Evolutionary conservation across 805 yeast species (phyloP).

Genomic region (Hanseniaspora valbyensis): DNA sequence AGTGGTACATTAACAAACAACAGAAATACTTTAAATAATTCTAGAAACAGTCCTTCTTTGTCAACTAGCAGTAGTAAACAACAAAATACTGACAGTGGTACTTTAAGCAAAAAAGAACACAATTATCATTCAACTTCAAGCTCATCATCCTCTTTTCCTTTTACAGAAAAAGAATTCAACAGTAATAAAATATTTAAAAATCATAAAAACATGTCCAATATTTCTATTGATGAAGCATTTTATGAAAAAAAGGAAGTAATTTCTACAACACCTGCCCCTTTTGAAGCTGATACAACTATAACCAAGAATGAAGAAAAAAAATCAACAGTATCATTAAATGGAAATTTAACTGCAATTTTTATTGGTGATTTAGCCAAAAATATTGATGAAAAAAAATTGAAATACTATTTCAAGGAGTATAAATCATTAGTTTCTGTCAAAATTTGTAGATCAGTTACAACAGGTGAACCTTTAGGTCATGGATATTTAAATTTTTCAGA

Average conservation of each 20-base stretch:
- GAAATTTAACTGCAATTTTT: conserved; percentile 34
- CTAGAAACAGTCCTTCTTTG: not conserved
- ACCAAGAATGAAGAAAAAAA: not conserved
- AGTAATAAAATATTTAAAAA: not conserved
- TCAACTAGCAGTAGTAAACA: too few species aligned
- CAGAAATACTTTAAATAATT: not conserved
- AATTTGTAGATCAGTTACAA: conserved; percentile 44
- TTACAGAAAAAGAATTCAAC: conserved; percentile 10
- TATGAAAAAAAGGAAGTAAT: not conserved
- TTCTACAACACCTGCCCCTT: not conserved
- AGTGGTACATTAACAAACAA: too few species aligned
- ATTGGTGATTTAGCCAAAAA: conserved; percentile 50
- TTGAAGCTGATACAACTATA: not conserved
- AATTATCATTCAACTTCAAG: not conserved
- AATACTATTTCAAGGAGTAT: conserved; percentile 33
- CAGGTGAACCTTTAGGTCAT: conserved; percentile 54
- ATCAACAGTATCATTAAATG: conserved; percentile 15
- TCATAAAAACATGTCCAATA: not conserved
- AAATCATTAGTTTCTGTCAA: conserved; percentile 47
- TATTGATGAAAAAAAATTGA: conserved; percentile 41
- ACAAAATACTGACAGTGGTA: not conserved
- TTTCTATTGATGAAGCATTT: not conserved
- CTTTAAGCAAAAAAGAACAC: not conserved
- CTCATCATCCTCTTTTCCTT: conserved; percentile 13
- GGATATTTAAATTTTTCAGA: conserved; percentile 57